Evolutionary conservation across 768 basidiomycete species (phyloP), one percentile per base, ranked within the genome.

Genomic region (Chlorophyllum brunneum): DNA sequence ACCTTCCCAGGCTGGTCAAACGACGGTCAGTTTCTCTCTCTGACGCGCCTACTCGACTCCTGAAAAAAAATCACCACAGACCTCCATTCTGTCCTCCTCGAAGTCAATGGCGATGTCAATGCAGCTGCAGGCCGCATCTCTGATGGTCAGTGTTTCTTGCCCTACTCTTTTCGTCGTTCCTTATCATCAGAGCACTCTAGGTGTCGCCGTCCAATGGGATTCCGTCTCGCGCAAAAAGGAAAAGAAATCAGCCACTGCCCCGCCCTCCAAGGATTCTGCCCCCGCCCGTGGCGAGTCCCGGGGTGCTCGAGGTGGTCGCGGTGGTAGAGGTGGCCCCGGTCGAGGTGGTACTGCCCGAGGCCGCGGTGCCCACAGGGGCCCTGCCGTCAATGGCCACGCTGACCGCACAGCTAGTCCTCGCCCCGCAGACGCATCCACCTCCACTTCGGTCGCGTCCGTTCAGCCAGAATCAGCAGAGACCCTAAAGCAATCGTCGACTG

Each of bases 221-320:
- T 81, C 88, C 49, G 90, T 91, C 52, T 82, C 81, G 56, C 85
- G 81, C 68, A 92, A 91, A 80, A 93, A 90, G 74, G 88, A 92
- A 67, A 91, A 92, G 77, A 92, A 89, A 70, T 55, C 77, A 10
- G 44, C 73, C 16, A 37, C 74, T 26, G 45, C 69, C 33, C 75
- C 78, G 36, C 45, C 71, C 34, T 65, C 83, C 43, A 87, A 82
- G 67, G 80, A 86, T 22, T 68, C 79, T 1, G 64, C 72, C 55
- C 61, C 79, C 45, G 54, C 62, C 45, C 66, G 80, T 55, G 78
- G 78, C 46, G 83, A 85, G 56, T 74, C 70, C 60, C 78, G 85
- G 48, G 86, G 83, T 54, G 78, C 71, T 31, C 73, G 87, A 56
- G 85, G 87, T 18, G 77, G 73, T 27, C 70, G 80, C 24, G 76